phyloP scores from a whole-genome alignment of 176 grass and related monocot genomes.

The Rhynchospora breviuscula region DNA sequence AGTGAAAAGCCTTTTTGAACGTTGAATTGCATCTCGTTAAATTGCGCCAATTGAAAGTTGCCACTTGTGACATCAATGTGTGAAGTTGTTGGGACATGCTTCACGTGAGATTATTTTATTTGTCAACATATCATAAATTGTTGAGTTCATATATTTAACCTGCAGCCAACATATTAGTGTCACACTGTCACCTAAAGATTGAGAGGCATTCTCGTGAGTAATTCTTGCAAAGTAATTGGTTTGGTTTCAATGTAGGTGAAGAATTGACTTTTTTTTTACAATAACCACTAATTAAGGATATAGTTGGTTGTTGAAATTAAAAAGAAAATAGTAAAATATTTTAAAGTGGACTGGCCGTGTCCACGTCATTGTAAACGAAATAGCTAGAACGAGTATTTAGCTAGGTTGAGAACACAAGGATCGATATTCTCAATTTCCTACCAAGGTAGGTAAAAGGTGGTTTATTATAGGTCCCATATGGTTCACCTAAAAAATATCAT shows the following conservation, averaged over 20 bases:
- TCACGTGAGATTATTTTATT: background rate
- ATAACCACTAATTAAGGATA: background rate
- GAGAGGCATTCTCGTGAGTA: background rate
- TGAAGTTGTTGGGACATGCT: background rate
- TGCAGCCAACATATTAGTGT: background rate
- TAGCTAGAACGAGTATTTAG: slow-evolving; percentile 1
- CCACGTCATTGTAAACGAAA: slow-evolving; percentile 38
- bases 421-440: slow-evolving; percentile 34
- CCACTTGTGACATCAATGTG: background rate
- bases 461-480: slow-evolving; percentile 62
- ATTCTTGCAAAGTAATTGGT: background rate
- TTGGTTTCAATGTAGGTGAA: background rate
- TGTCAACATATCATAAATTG: background rate
- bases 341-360: slow-evolving; percentile 15
- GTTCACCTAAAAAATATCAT: slow-evolving; percentile 90
- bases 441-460: slow-evolving; percentile 59
- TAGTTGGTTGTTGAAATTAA: background rate
- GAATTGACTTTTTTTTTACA: slow-evolving; percentile 1
- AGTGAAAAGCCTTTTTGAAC: slow-evolving; percentile 13
- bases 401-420: slow-evolving; percentile 47
- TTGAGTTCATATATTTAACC: background rate
- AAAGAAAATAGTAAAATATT: background rate
- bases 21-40: background rate
- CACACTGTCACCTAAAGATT: background rate
- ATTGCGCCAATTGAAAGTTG: background rate